phyloP scores from a whole-genome alignment of 2,329 filamentous ascomycete species.

The Pseudogymnoascus sp. region DNA sequence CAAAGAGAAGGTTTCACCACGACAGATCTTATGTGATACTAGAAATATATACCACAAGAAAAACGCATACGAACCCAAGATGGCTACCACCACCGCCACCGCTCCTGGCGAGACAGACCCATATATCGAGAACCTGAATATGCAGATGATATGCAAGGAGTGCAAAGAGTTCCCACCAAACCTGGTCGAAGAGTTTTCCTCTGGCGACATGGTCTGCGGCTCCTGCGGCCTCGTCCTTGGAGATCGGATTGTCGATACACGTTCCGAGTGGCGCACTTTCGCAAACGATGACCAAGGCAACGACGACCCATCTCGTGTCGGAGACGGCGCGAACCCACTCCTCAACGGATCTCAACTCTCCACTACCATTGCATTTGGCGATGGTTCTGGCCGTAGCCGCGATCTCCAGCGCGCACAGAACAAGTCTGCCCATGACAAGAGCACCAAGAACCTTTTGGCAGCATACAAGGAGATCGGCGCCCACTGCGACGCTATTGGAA shows the following conservation, averaged over 20 bases:
- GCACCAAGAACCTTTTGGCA: slow-evolving; percentile 69
- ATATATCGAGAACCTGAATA: slow-evolving; percentile 67
- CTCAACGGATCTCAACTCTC: slow-evolving; percentile 84
- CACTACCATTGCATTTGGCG: slow-evolving; percentile 78
- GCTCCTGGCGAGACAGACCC: slow-evolving; percentile 19
- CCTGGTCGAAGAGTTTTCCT: slow-evolving; percentile 84
- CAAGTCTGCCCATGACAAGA: slow-evolving; percentile 72
- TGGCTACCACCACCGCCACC: slow-evolving; percentile 30
- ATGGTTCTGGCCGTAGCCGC: slow-evolving; percentile 59
- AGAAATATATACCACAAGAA: slow-evolving; percentile 37
- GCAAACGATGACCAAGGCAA: slow-evolving; percentile 95
- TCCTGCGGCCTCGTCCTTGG: slow-evolving; percentile 87
- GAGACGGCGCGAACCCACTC: slow-evolving; percentile 83
- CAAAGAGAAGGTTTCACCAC: slow-evolving; percentile 3
- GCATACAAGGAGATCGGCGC: slow-evolving; percentile 84
- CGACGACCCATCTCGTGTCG: slow-evolving; percentile 96
- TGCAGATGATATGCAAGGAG: slow-evolving; percentile 78
- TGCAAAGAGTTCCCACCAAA: slow-evolving; percentile 91
- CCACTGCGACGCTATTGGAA: slow-evolving; percentile 76
- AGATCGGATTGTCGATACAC: slow-evolving; percentile 86
- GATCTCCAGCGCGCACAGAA: slow-evolving; percentile 80
- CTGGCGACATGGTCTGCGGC: slow-evolving; percentile 84
- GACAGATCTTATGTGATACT: slow-evolving; percentile 29
- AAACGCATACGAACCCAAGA: slow-evolving; percentile 35
- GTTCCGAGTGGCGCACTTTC: slow-evolving; percentile 98